Evolutionary conservation across 129 eudicot genomes (phyloP), one percentile per base, ranked within the genome.

Genomic region (Centaurea solstitialis): DNA sequence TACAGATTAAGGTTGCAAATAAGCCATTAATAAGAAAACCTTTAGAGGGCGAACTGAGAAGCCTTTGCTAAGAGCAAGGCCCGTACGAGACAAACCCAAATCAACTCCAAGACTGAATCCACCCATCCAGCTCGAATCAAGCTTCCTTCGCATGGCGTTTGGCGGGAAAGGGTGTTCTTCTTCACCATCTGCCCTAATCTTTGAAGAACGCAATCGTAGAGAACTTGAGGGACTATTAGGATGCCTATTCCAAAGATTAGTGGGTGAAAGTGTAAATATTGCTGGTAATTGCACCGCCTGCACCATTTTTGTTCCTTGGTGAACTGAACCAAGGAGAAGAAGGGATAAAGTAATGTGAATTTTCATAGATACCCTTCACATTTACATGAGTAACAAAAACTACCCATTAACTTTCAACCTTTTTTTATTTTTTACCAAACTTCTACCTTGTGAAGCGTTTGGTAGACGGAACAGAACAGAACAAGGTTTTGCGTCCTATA

Each of bases 61-160:
- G 79, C 98, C 99, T 83, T 91, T 92, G 79, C 98, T 91, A 12
- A 92, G 53, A 76, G 99, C 99, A 83, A 95, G 85, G 13, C 99
- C 99, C 40, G 99, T 95, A 74, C 97, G 94, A 79, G 99, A 89
- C 76, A 85, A 62, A 45, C 98, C 99, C 83, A 92, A 77, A 80
- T 95, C 99, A 23, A 95, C 83, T 73, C 99, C 98, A 15, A 95
- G 87, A 87, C 99, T 95, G 77, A 92, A 95, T 4, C 99, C 97
- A 30, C 92, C 98, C 22, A 86, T 76, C 99, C 94, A 92, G 33
- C 86, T 82, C 0, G 94, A 81, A 76, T 89, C 89, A 1, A 84
- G 85, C 79, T 89, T 90, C 77, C 91, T 83, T 76, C 91, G 88
- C 70, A 90, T 81, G 72, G 91, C 97, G 76, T 94, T 94, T 87